Base-by-base conservation (phyloP, 75 land plant species). In the Selaginella tamariscina region DNA sequence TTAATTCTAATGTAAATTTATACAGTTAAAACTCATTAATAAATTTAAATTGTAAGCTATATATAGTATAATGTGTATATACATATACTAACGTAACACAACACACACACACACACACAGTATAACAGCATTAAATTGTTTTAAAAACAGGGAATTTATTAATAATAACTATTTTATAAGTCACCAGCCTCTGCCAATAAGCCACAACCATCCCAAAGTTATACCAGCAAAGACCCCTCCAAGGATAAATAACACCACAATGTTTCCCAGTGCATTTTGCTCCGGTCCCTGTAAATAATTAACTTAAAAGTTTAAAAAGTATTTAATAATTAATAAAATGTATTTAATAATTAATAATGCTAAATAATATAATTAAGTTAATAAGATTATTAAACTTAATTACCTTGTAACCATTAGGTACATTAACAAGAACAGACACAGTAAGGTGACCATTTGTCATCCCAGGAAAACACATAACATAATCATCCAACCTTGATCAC, bases 151-250 rank as follows among this genome's bases (percentile, higher is more conserved):
- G n/a, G n/a, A n/a, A n/a, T n/a, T n/a, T n/a, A n/a, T n/a, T n/a
- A n/a, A n/a, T n/a, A n/a, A n/a, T n/a, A n/a, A n/a, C n/a, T n/a
- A n/a, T n/a, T n/a, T n/a, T n/a, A n/a, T n/a, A n/a, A n/a, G n/a
- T n/a, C n/a, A 59, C 62, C 62, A 59, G 21, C 62, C 62, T 59
- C 21, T 59, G 5, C 62, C 62, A n/a, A 59, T 59, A 21, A 59
- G 26, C 62, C 62, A 59, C 26, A 59, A 59, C 62, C 62, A 59
- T 9, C 21, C 62, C 23, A 59, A 23, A 8, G 26, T 59, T 8
- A 59, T 21, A 8, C 62, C 62, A 8, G 23, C 23, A 59, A n/a
- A 8, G 21, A 59, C 62, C 2, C 62, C 62, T 8, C 9, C 62
- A 21, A 59, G 21, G 5, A 59, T 59, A n/a, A 21, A 59, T 2